Evolutionary conservation across 257 asterid species (phyloP).

Genomic region (Nicotiana undulata): DNA sequence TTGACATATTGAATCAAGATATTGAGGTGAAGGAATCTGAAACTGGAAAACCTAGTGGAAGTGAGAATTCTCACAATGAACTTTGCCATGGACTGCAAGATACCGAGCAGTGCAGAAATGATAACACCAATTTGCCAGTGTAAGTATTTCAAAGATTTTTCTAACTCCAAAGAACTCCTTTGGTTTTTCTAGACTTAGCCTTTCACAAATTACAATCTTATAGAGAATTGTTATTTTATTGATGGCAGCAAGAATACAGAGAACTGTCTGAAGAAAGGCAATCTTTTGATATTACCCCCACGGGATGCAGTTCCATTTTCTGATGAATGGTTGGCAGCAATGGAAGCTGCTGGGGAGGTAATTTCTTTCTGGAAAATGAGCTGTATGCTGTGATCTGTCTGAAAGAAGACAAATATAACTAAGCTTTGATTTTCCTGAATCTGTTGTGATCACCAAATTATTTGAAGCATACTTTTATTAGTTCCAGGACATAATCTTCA

Average conservation of each 20-base stretch:
- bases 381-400: not conserved
- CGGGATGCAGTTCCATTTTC: constrained; percentile 77
- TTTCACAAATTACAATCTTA: not conserved
- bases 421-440: not conserved
- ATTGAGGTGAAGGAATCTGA: constrained; percentile 12
- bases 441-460: too few relatives aligned
- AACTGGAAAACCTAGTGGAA: constrained; percentile 18
- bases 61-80: constrained; percentile 21
- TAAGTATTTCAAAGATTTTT: constrained; percentile 24
- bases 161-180: not conserved
- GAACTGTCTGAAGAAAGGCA: constrained; percentile 25
- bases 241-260: constrained; percentile 33
- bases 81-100: constrained; percentile 17
- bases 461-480: not conserved
- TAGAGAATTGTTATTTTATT: constrained; percentile 5
- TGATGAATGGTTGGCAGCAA: constrained; percentile 94
- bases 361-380: constrained; percentile 11
- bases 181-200: not conserved
- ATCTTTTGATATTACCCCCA: constrained; percentile 34
- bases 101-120: constrained; percentile 14
- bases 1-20: not conserved
- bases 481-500: not conserved
- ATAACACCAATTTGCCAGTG: constrained; percentile 28
- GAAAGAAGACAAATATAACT: not conserved
- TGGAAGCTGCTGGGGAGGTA: constrained; percentile 99